Percentiles rank a stretch among this genome's conserved stretches.
These are phyloP conservation scores for Aegilops tauschii DNA, from an alignment of 176 grass and related monocot genomes.

Conservation along the genomic window DNA sequence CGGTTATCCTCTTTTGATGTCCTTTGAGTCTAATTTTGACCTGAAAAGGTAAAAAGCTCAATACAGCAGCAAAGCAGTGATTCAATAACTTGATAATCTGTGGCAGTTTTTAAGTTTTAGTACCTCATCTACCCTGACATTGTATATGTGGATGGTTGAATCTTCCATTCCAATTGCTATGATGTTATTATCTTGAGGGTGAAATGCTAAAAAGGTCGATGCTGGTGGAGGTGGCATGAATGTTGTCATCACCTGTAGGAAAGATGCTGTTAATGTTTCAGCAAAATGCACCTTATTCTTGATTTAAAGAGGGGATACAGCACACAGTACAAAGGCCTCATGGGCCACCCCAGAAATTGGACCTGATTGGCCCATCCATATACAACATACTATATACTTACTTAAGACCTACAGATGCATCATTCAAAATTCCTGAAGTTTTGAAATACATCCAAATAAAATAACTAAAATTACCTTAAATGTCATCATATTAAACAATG, in stretches of 20 bases:
- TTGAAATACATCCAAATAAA: slow-evolving; percentile 15
- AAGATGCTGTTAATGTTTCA: background rate
- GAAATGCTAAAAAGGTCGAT: slow-evolving; percentile 95
- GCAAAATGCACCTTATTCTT: background rate
- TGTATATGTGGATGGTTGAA: slow-evolving; percentile 99
- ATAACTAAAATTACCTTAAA: slow-evolving; percentile 71
- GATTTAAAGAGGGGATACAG: background rate
- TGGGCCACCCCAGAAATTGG: background rate
- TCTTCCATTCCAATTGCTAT: slow-evolving; percentile 99
- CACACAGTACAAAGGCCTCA: background rate
- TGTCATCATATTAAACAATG: slow-evolving; percentile 99
- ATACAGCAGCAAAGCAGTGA: slow-evolving; percentile 30
- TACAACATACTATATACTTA: background rate
- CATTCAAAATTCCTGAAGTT: background rate
- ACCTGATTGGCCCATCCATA: background rate
- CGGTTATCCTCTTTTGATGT: slow-evolving; percentile 92
- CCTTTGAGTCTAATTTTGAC: slow-evolving; percentile 93
- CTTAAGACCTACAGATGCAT: slow-evolving; percentile 1
- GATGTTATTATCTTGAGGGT: slow-evolving; percentile 98
- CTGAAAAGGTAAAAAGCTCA: slow-evolving; percentile 47
- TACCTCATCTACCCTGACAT: slow-evolving; percentile 99
- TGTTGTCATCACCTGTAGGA: slow-evolving; percentile 89
- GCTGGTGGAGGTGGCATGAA: slow-evolving; percentile 92
- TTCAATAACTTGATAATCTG: slow-evolving; percentile 13
- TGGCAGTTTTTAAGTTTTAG: background rate